Conservation (phyloP, 1,284 basidiomycete species). For the Pseudozyma thailandica region DNA sequence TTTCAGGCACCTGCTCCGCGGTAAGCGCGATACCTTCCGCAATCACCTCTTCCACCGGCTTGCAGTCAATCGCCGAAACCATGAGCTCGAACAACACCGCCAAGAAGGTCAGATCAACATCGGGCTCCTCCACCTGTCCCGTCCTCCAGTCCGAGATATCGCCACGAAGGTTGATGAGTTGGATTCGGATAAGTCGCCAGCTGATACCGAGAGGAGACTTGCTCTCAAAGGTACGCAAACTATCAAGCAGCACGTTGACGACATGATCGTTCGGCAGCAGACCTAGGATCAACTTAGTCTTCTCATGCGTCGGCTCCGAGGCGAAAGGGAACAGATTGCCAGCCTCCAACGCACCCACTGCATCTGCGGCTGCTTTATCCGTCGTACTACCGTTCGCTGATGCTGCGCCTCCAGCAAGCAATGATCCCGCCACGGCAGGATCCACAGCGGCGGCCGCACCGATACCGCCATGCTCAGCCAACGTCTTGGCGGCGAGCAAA, state of each 20-base stretch:
- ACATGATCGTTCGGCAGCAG: constrained; percentile 58
- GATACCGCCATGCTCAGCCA: constrained; percentile 4
- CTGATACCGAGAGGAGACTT: constrained; percentile 54
- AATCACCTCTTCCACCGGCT: constrained; percentile 51
- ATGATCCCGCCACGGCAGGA: constrained; percentile 9
- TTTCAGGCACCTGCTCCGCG: constrained; percentile 46
- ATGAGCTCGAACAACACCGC: constrained; percentile 57
- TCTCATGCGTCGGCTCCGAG: constrained; percentile 23
- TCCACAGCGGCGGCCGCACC: constrained; percentile 15
- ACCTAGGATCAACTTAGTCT: constrained; percentile 51
- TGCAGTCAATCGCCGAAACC: constrained; percentile 53
- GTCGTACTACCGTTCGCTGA: constrained; percentile 2
- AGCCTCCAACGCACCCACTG: constrained; percentile 19
- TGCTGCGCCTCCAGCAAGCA: constrained; percentile 6
- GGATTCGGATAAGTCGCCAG: constrained; percentile 58
- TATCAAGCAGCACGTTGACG: constrained; percentile 57
- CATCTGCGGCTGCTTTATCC: constrained; percentile 10
- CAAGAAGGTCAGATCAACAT: constrained; percentile 56
- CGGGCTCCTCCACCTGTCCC: constrained; percentile 51
- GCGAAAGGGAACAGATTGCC: constrained; percentile 33
- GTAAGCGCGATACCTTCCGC: constrained; percentile 53
- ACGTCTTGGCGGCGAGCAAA: not conserved
- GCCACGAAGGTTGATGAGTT: constrained; percentile 56
- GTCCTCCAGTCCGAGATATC: constrained; percentile 58
- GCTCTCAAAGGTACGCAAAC: constrained; percentile 54